Evolutionary conservation across 805 yeast species (phyloP), one percentile per base, ranked within the genome.

Genomic region (Blastobotrys chiropterorum): DNA sequence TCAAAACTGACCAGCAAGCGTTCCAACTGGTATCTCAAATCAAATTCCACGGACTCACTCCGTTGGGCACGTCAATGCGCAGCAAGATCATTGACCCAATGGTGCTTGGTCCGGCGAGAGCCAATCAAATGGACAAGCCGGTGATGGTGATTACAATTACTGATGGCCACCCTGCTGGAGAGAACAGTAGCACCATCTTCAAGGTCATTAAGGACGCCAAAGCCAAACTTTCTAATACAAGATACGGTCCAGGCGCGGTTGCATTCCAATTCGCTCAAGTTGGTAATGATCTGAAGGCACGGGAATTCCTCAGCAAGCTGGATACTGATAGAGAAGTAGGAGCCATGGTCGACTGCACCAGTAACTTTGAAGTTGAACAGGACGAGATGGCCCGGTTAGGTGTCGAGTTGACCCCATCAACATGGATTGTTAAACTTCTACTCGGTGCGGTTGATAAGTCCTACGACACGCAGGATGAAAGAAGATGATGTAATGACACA

Each of bases 141-240:
- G 64, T 64, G 3, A 49, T 64, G 45, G 54, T 64, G 30, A 62
- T 64, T 43, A 43, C 62, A 17, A 56, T 64, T 49, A 64, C 68
- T 15, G 68, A 64, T 42, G 68, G 68, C 13, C 59, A 56, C 46
- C 68, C 68, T 11, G 66, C 66, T 7, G 67, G 67, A n/a, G 68
- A 64, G 48, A 52, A 56, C 26, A 38, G 56, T 38, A 51, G 44
- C 39, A 53, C 58, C 39, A 49, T 65, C 14, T 58, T 57, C 50
- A 50, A 55, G 19, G 63, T 55, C 14, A 59, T 64, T 50, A 51
- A 52, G 43, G 54, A 53, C 17, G 58, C 68, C 34, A 63, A 63
- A 55, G 41, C 48, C 16, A 48, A 56, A 13, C 52, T 63, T 11
- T 21, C 48, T 2, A 57, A 53, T 45, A 54, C 60, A 38, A 50